phyloP scores from a whole-genome alignment of 2,329 filamentous ascomycete genomes.

The Cordyceps militaris region DNA sequence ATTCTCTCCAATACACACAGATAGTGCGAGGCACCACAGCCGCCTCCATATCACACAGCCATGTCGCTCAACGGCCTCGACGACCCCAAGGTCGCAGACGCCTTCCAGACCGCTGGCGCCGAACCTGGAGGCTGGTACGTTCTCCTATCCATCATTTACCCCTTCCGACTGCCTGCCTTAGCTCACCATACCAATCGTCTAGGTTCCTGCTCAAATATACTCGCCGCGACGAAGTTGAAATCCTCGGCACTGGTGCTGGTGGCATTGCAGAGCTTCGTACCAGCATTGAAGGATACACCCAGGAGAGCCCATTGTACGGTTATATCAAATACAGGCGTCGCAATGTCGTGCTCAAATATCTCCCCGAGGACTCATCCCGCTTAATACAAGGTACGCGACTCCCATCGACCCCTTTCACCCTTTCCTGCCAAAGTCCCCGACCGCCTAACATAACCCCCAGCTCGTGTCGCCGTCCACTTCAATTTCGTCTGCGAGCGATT shows the following conservation, averaged over 20 bases:
- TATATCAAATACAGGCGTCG: constrained; percentile 83
- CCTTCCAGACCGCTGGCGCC: constrained; percentile 68
- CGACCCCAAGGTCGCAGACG: constrained; percentile 70
- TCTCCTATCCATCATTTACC: neutral
- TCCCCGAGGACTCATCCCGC: constrained; percentile 84
- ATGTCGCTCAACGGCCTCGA: constrained; percentile 98
- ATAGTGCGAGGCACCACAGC: neutral
- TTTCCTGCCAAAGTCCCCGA: neutral
- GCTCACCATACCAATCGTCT: constrained; percentile 18
- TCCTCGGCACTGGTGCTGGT: constrained; percentile 69
- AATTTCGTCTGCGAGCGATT: constrained; percentile 63
- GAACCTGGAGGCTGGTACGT: constrained; percentile 93
- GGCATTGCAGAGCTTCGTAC: constrained; percentile 79
- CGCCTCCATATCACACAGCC: neutral
- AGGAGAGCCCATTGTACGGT: constrained; percentile 83
- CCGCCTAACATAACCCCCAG: constrained; percentile 37
- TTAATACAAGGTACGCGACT: constrained; percentile 72
- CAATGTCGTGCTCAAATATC: constrained; percentile 87
- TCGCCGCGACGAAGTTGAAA: constrained; percentile 77
- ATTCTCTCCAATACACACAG: neutral
- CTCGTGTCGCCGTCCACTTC: constrained; percentile 71
- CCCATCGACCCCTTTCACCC: neutral
- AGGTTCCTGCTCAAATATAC: constrained; percentile 95
- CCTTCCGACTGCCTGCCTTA: neutral
- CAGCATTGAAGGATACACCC: constrained; percentile 69